Base-by-base conservation (phyloP, 202 grass and related monocot genomes). In the Setaria italica region DNA sequence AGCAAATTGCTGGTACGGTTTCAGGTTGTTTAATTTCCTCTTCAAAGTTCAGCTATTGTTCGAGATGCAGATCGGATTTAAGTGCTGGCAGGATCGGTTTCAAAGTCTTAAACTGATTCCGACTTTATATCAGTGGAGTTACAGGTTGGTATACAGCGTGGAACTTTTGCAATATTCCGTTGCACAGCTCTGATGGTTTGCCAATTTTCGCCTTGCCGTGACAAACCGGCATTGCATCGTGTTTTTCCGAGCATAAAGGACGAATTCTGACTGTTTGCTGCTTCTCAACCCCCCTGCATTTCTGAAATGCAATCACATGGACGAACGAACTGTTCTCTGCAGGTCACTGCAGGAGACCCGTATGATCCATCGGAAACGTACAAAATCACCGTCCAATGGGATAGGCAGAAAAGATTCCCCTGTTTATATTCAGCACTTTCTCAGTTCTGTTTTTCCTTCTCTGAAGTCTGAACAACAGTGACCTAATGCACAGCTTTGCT, bases 41-140 rank as follows among this genome's bases (percentile, higher is more conserved):
- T 32, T 69, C 34, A 34, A 25, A 55, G 6, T 8, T n/a, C 50
- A 87, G 39, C 41, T 13, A 5, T 29, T 14, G 53, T 63, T 89
- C 2, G 15, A 84, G 80, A 80, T 84, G 62, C 51, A 83, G 84
- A 79, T 83, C 57, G 64, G 69, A n/a, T 67, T 78, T 12, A 69
- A 50, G 13, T 47, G 11, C 41, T 11, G 3, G 35, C 12, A 43
- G 45, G 88, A 77, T 82, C 59, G 72, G 9, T 53, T 76, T 29
- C 6, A 0, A 17, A 67, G 21, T 10, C 9, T 17, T 35, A 0
- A 34, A 21, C 39, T 17, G 72, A 56, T 37, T 33, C 25, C 14
- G 58, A 33, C 30, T 79, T 49, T 30, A 17, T 51, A 53, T 16
- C 70, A 9, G 6, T 34, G 47, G 46, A 53, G 70, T 62, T 46